Conservation (phyloP, 2,329 filamentous ascomycete species). For the Chaetomium olivaceum region DNA sequence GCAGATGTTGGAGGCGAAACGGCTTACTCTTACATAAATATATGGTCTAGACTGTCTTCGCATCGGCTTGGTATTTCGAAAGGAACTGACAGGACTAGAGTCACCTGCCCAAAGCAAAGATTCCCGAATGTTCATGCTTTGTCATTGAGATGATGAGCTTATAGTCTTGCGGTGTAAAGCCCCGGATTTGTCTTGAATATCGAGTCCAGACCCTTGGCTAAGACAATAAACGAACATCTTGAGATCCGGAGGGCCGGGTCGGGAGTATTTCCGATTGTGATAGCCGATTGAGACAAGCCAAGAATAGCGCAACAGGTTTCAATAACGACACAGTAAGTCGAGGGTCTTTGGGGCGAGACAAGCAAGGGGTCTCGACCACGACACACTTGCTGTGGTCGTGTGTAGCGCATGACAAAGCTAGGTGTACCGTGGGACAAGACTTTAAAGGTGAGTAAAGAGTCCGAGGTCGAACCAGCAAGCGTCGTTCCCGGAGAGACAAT, state of each 20-base stretch:
- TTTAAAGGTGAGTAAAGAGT: neutral
- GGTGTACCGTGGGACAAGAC: neutral
- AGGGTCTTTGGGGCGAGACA: neutral
- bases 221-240: neutral
- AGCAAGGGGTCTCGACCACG: neutral
- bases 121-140: neutral
- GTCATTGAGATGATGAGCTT: neutral
- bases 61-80: neutral
- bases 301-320: neutral
- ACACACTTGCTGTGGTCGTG: neutral
- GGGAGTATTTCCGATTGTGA: neutral
- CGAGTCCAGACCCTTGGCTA: neutral
- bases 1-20: neutral
- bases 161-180: neutral
- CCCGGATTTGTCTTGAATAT: neutral
- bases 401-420: neutral
- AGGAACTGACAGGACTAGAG: neutral
- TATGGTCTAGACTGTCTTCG: neutral
- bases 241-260: neutral
- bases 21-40: neutral
- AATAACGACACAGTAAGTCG: neutral
- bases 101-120: neutral
- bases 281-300: neutral
- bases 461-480: neutral
- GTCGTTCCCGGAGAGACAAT: neutral